phyloP scores from a whole-genome alignment of 2,329 filamentous ascomycete species.

The Aspergillus sp. region DNA sequence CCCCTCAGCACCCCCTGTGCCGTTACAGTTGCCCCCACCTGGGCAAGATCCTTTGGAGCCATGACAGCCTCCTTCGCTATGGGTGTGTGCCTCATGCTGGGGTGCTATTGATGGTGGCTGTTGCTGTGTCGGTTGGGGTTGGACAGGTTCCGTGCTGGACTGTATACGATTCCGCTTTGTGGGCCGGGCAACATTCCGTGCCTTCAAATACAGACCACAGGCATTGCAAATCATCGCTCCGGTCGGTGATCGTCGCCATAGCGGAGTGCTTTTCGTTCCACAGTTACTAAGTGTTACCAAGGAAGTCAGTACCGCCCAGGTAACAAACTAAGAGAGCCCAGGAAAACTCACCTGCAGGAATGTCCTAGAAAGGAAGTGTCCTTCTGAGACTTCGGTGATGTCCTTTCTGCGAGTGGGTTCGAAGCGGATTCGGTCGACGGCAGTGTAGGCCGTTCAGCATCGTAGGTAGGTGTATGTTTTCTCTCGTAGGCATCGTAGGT shows the following conservation, averaged over 20 bases:
- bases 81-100: constrained; percentile 36
- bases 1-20: constrained; percentile 90
- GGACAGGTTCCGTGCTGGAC: constrained; percentile 41
- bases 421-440: constrained; percentile 19
- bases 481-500: constrained; percentile 21
- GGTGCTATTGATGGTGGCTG: constrained; percentile 6
- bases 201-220: constrained; percentile 91
- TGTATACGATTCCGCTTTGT: constrained; percentile 76
- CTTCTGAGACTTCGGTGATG: constrained; percentile 40
- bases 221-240: constrained; percentile 97
- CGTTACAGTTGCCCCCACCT: constrained; percentile 91
- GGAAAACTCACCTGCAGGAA: constrained; percentile 41
- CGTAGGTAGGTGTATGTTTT: constrained; percentile 16
- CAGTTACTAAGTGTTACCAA: constrained; percentile 69
- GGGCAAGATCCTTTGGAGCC: constrained; percentile 80
- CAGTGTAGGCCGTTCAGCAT: constrained; percentile 19
- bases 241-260: constrained; percentile 91
- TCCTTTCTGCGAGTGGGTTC: constrained; percentile 26
- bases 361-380: constrained; percentile 44
- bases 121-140: constrained; percentile 5
- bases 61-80: constrained; percentile 33
- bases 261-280: constrained; percentile 84
- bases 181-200: constrained; percentile 85
- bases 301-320: constrained; percentile 5
- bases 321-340: constrained; percentile 1